Evolutionary conservation across 2,329 filamentous ascomycete genomes (phyloP).

Genomic region (Colletotrichum sojae): DNA sequence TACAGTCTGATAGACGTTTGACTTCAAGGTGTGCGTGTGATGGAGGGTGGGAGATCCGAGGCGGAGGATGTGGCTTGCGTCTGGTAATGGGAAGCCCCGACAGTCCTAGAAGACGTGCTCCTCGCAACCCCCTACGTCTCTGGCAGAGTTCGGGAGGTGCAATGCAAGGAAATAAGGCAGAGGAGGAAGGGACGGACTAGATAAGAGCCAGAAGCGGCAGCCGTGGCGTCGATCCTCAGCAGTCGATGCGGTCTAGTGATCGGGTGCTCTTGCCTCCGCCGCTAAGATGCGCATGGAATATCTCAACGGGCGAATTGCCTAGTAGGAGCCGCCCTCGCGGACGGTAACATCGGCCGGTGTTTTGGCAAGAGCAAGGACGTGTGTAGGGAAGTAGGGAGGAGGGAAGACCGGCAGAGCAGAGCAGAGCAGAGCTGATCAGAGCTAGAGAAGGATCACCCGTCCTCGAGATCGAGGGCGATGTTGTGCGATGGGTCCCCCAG

Average conservation of each 20-base stretch:
- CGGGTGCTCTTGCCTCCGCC: constrained; percentile 8
- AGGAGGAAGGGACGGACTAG: constrained; percentile 18
- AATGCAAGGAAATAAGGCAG: constrained; percentile 10
- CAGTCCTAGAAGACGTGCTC: constrained; percentile 26
- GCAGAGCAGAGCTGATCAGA: neutral
- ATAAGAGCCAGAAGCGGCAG: constrained; percentile 24
- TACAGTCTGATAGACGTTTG: neutral
- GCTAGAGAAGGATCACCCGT: neutral
- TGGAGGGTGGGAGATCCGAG: neutral
- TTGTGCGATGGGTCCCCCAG: neutral
- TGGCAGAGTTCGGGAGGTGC: neutral
- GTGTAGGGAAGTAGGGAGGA: neutral
- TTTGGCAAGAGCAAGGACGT: neutral
- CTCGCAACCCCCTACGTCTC: constrained; percentile 17
- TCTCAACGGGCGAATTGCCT: constrained; percentile 2
- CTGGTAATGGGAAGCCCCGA: constrained; percentile 1
- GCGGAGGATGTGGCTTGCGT: constrained; percentile 12
- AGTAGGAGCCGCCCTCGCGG: neutral
- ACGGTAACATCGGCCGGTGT: neutral
- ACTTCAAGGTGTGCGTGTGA: neutral
- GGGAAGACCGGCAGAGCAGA: neutral
- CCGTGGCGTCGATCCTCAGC: constrained; percentile 36
- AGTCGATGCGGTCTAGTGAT: constrained; percentile 10
- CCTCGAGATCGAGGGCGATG: constrained; percentile 1
- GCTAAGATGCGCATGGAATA: constrained; percentile 1